These are phyloP conservation scores for Kuraishia piskuri DNA, from an alignment of 805 yeast genomes.

Conservation along the genomic window DNA sequence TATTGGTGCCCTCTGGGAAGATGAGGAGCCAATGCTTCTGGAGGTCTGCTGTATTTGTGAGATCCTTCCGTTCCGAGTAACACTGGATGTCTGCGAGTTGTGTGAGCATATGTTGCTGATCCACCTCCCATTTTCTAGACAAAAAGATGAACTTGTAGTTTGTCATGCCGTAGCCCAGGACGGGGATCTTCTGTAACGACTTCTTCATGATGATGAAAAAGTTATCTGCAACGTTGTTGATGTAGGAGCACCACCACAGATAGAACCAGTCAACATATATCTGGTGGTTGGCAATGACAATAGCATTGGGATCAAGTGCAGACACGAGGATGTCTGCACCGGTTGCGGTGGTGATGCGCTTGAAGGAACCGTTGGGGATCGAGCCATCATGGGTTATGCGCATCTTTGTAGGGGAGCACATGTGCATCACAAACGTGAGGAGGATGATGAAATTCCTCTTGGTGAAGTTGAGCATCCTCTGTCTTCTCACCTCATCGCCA, in stretches of 20 bases:
- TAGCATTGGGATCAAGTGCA: conserved; percentile 18
- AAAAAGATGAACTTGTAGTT: conserved; percentile 71
- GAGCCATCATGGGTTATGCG: conserved; percentile 39
- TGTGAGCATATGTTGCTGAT: conserved; percentile 48
- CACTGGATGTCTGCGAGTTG: conserved; percentile 44
- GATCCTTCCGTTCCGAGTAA: conserved; percentile 37
- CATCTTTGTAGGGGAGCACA: conserved; percentile 44
- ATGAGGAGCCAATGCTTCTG: conserved; percentile 55
- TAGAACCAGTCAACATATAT: conserved; percentile 91
- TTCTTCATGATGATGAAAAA: conserved; percentile 73
- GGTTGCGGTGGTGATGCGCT: conserved; percentile 14
- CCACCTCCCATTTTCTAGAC: conserved; percentile 80
- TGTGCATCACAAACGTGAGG: conserved; percentile 39
- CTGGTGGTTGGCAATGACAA: conserved; percentile 85
- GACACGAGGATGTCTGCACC: conserved; percentile 8
- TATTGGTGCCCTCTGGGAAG: conserved; percentile 94
- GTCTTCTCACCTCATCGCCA: conserved; percentile 24
- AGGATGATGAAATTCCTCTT: conserved; percentile 51
- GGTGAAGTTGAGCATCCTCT: conserved; percentile 40
- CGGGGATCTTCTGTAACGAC: conserved; percentile 59
- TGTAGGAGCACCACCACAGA: conserved; percentile 77
- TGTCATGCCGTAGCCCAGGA: conserved; percentile 81
- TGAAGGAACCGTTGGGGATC: conserved; percentile 25
- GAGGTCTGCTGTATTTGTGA: conserved; percentile 22
- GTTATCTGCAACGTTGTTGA: conserved; percentile 54